phyloP scores from a whole-genome alignment of 768 basidiomycete genomes.

The Russula vinacea region DNA sequence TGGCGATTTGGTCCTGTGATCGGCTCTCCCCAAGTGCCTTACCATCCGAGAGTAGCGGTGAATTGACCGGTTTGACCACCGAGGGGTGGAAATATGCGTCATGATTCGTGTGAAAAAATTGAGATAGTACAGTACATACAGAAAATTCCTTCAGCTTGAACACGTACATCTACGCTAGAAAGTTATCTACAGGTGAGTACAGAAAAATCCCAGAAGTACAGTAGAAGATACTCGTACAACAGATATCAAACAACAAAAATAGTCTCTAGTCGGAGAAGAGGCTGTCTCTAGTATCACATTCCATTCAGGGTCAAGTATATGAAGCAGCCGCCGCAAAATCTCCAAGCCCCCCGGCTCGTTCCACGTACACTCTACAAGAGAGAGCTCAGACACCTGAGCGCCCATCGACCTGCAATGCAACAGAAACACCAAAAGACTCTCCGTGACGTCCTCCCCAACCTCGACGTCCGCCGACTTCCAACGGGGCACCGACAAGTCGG shows the following conservation, averaged over 20 bases:
- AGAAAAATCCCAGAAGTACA: background rate
- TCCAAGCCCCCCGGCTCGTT: slow-evolving; percentile 14
- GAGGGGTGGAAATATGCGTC: no score
- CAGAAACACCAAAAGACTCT: slow-evolving; percentile 8
- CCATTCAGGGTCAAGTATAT: slow-evolving; percentile 12
- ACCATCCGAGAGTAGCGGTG: no score
- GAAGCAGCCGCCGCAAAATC: background rate
- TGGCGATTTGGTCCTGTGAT: no score
- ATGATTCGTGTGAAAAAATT: no score
- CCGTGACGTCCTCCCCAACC: slow-evolving; percentile 8
- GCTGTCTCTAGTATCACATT: slow-evolving; percentile 1
- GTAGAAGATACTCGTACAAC: background rate
- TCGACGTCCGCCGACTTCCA: slow-evolving; percentile 7
- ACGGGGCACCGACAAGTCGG: background rate
- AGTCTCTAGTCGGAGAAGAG: background rate
- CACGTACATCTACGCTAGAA: background rate
- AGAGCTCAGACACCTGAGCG: slow-evolving; percentile 1
- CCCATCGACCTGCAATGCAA: slow-evolving; percentile 6
- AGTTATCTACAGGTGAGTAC: background rate
- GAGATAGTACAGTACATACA: background rate
- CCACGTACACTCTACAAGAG: slow-evolving; percentile 1
- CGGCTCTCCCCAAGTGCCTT: no score
- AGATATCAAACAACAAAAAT: background rate
- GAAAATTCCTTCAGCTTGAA: background rate
- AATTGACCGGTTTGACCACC: no score